Percentiles rank a stretch among this genome's conserved stretches.
Conservation (phyloP, 1,284 basidiomycete species). For the Ustilago vetiveriae region DNA sequence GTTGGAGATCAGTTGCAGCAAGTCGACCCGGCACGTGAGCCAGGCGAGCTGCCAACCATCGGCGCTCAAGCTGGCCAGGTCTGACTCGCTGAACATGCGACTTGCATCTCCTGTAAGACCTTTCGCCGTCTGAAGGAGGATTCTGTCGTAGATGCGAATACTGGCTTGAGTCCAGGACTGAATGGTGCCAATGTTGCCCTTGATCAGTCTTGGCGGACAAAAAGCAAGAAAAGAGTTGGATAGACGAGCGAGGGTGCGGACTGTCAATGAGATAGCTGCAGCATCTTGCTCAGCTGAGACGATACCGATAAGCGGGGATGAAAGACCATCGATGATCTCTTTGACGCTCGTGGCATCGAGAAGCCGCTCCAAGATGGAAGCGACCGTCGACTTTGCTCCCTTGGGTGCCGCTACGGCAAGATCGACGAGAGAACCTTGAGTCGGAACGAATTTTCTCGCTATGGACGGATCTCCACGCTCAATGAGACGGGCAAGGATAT, state of each 20-base stretch:
- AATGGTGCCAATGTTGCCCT: slow-evolving; percentile 4
- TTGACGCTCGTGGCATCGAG: slow-evolving; percentile 30
- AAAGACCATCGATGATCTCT: slow-evolving; percentile 27
- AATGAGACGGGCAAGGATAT: slow-evolving; percentile 36
- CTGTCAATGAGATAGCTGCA: background rate
- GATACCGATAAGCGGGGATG: slow-evolving; percentile 10
- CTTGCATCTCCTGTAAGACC: background rate
- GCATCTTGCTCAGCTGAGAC: background rate
- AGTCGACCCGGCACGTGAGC: slow-evolving; percentile 34
- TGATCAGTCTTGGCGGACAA: slow-evolving; percentile 21
- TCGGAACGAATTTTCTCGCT: slow-evolving; percentile 41
- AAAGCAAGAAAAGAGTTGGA: slow-evolving; percentile 16
- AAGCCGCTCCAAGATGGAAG: slow-evolving; percentile 32
- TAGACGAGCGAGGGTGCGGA: slow-evolving; percentile 28
- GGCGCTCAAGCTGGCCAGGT: slow-evolving; percentile 3
- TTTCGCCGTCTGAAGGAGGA: slow-evolving; percentile 10
- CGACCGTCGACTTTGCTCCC: background rate
- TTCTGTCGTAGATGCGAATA: slow-evolving; percentile 21
- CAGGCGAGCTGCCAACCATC: slow-evolving; percentile 32
- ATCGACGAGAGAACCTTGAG: slow-evolving; percentile 39
- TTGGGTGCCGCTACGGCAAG: slow-evolving; percentile 25
- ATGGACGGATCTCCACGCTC: slow-evolving; percentile 50
- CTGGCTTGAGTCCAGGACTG: slow-evolving; percentile 13
- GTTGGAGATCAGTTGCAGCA: slow-evolving; percentile 19
- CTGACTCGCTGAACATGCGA: background rate